Evolutionary conservation across 257 asterid genomes (phyloP), one percentile per base, ranked within the genome.

Genomic region (Voacanga thouarsii): DNA sequence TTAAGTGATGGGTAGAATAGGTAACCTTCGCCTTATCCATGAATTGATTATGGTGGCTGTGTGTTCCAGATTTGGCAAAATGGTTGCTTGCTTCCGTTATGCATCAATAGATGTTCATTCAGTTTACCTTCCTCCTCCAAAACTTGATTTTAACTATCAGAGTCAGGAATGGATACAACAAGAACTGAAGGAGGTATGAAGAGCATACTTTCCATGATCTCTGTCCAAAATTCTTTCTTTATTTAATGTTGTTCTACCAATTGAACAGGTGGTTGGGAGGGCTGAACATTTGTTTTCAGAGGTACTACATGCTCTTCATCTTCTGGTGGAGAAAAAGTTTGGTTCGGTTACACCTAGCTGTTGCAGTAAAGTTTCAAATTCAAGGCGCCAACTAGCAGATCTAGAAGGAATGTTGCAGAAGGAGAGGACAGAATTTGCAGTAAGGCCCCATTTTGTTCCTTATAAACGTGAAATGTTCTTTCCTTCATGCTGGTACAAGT

Each of bases 71-170:
- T 93, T 88, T 39, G 99, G 98, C 45, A 89, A 90, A 75, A 93
- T 91, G 98, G 98, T 95, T 85, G 99, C 99, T 82, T 95, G 99
- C 92, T 95, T 95, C 84, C 94, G 97, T 77, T 95, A 95, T 84
- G 98, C 98, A 26, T 91, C 99, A n/a, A 95, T 95, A 78, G 97
- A 95, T 85, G 99, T 95, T 84, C 92, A 89, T 78, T 90, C 99
- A 18, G 99, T 95, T 78, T 90, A 80, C 77, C 92, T 95, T 79
- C 99, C 99, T 83, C 98, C 98, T 33, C 37, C 92, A 70, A 89
- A 89, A 79, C 96, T 95, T 86, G 97, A 86, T 81, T 93, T 93
- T 87, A 90, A 89, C 86, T 87, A 83, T 80, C 94, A 86, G 86
- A 83, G 80, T 81, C 97, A 95, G 88, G 99, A 87, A 85, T 95